phyloP scores from a whole-genome alignment of 2,329 filamentous ascomycete species.

The Fusarium sarcochroum region DNA sequence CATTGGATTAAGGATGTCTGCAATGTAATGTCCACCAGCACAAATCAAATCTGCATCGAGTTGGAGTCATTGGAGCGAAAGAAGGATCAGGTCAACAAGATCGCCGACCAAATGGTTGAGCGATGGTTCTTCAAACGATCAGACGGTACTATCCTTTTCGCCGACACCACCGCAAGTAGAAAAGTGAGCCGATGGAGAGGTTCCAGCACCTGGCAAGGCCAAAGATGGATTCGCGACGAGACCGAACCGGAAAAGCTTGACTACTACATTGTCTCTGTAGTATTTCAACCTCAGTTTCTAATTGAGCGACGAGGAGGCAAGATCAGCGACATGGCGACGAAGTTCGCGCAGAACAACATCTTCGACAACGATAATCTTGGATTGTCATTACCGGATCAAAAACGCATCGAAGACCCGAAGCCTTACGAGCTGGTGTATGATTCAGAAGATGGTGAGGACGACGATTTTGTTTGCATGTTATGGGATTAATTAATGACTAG shows the following conservation, averaged over 20 bases:
- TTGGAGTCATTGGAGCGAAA: slow-evolving; percentile 64
- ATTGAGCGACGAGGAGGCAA: slow-evolving; percentile 41
- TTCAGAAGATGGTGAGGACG: not conserved
- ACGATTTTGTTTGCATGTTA: not conserved
- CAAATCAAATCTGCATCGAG: slow-evolving; percentile 60
- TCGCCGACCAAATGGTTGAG: slow-evolving; percentile 52
- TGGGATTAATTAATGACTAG: not conserved
- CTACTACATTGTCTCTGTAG: slow-evolving; percentile 60
- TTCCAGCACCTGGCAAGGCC: slow-evolving; percentile 56
- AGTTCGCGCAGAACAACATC: not conserved
- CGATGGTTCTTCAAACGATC: slow-evolving; percentile 47
- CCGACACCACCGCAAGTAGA: slow-evolving; percentile 46
- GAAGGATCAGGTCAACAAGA: slow-evolving; percentile 59
- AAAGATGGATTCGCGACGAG: slow-evolving; percentile 61
- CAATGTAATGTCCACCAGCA: slow-evolving; percentile 48
- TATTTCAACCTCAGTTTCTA: slow-evolving; percentile 48
- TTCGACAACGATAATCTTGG: not conserved
- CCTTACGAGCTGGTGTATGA: not conserved
- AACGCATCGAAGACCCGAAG: not conserved
- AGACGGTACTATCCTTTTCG: slow-evolving; percentile 52
- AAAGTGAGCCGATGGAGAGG: slow-evolving; percentile 60
- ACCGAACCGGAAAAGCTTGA: slow-evolving; percentile 55
- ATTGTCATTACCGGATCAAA: slow-evolving; percentile 10
- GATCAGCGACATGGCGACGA: slow-evolving; percentile 21
- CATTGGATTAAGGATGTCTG: slow-evolving; percentile 54